Evolutionary conservation across 345 rosid species (phyloP).

Genomic region (Gossypium mustelinum): DNA sequence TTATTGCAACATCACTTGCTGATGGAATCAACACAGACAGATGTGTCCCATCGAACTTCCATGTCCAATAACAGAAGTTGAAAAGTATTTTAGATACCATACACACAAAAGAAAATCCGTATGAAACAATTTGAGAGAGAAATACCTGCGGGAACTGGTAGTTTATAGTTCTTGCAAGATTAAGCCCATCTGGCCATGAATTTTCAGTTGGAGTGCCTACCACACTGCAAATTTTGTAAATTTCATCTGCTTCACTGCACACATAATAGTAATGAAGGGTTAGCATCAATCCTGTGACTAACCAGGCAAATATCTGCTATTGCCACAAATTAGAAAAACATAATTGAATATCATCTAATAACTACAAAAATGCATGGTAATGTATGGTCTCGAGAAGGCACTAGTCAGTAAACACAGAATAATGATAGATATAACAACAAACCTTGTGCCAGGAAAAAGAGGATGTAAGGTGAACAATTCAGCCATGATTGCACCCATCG

Average conservation of each 20-base stretch:
- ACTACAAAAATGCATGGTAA: neutral
- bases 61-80: neutral
- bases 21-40: conserved; percentile 18
- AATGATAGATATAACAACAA: neutral
- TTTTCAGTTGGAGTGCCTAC: conserved; percentile 76
- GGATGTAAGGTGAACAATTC: conserved; percentile 77
- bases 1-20: conserved; percentile 16
- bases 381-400: neutral
- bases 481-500: conserved; percentile 97
- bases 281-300: neutral
- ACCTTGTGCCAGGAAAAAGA: conserved; percentile 93
- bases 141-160: conserved; percentile 72
- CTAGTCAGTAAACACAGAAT: neutral
- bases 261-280: neutral
- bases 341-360: neutral
- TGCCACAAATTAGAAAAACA: neutral
- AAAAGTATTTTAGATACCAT: neutral
- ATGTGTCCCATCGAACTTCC: conserved; percentile 11
- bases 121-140: neutral
- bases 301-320: neutral
- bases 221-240: conserved; percentile 84
- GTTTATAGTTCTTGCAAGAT: conserved; percentile 69
- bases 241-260: conserved; percentile 93
- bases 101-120: neutral
- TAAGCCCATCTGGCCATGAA: conserved; percentile 82